These are phyloP conservation scores for Podospora appendiculata DNA, from an alignment of 495 filamentous ascomycete genomes.

Conservation along the genomic window DNA sequence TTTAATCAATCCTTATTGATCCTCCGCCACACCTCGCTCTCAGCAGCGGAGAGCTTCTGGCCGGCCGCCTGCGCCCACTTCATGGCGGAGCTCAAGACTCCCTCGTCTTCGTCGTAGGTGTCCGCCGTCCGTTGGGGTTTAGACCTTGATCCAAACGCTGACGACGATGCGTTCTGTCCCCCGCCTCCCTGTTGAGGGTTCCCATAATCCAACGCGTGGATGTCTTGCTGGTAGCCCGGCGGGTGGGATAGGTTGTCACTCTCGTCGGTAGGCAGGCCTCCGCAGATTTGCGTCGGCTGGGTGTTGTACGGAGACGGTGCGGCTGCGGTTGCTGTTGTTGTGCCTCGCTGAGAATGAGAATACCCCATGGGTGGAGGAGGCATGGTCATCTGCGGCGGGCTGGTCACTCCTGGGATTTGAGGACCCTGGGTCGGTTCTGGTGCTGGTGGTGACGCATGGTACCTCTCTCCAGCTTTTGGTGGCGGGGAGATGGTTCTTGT, in stretches of 20 bases:
- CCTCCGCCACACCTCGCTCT: slow-evolving; percentile 65
- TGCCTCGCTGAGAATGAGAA: slow-evolving; percentile 29
- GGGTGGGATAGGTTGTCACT: slow-evolving; percentile 1
- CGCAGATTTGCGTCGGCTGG: neutral
- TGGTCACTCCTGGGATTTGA: slow-evolving; percentile 17
- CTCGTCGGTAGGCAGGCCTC: neutral
- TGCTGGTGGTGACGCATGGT: slow-evolving; percentile 15
- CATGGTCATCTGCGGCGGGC: slow-evolving; percentile 36
- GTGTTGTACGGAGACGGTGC: neutral
- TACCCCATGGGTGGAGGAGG: slow-evolving; percentile 26
- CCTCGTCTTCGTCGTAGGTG: slow-evolving; percentile 33
- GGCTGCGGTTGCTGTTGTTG: slow-evolving; percentile 19
- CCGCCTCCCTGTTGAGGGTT: neutral
- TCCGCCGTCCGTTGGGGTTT: neutral
- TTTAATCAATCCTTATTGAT: slow-evolving; percentile 46
- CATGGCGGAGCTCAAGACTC: slow-evolving; percentile 48
- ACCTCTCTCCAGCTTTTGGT: slow-evolving; percentile 42
- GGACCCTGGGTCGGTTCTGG: slow-evolving; percentile 20
- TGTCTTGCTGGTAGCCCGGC: slow-evolving; percentile 47
- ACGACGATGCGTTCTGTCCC: neutral
- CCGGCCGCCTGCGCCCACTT: slow-evolving; percentile 55
- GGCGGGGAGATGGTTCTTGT: slow-evolving; percentile 39
- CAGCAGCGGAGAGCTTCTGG: slow-evolving; percentile 51
- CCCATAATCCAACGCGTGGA: slow-evolving; percentile 34
- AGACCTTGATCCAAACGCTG: neutral